Conservation (phyloP, 108 stramenopile genomes). For the Nitzschia sp. region DNA sequence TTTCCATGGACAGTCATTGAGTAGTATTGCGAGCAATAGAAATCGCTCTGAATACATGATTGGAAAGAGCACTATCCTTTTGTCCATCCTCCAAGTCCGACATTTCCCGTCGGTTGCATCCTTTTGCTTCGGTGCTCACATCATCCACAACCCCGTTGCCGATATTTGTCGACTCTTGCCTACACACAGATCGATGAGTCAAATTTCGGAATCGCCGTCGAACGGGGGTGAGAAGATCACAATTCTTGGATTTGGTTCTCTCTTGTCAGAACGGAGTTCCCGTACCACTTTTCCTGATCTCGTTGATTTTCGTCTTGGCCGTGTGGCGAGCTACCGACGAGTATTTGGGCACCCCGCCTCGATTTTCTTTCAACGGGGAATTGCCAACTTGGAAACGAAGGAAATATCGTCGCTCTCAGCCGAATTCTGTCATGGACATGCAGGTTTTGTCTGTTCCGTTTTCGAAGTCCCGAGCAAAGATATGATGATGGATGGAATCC, state of each 20-base stretch:
- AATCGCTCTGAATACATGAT: no score
- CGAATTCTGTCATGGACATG: conserved; percentile 47
- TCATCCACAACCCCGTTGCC: no score
- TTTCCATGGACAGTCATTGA: no score
- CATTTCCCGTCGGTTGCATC: no score
- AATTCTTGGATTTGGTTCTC: conserved; percentile 82
- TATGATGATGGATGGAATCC: conserved; percentile 27
- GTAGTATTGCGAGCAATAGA: no score
- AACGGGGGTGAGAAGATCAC: conserved; percentile 41
- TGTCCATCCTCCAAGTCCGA: no score
- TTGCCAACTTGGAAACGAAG: conserved; percentile 72
- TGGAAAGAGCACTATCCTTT: no score
- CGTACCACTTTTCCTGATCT: conserved; percentile 79
- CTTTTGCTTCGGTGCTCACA: no score
- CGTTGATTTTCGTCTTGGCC: conserved; percentile 73
- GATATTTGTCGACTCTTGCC: no score
- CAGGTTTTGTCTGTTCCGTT: conserved; percentile 65
- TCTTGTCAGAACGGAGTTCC: conserved; percentile 64
- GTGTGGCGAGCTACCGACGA: conserved; percentile 75
- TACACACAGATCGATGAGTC: no score
- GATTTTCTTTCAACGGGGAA: conserved; percentile 78
- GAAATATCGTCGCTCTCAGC: conserved; percentile 76
- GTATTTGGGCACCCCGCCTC: conserved; percentile 85
- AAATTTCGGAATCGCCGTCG: no score
- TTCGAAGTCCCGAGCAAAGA: conserved; percentile 76